These are phyloP conservation scores for Candida insectorum DNA, from an alignment of 805 yeast genomes.

Conservation along the genomic window DNA sequence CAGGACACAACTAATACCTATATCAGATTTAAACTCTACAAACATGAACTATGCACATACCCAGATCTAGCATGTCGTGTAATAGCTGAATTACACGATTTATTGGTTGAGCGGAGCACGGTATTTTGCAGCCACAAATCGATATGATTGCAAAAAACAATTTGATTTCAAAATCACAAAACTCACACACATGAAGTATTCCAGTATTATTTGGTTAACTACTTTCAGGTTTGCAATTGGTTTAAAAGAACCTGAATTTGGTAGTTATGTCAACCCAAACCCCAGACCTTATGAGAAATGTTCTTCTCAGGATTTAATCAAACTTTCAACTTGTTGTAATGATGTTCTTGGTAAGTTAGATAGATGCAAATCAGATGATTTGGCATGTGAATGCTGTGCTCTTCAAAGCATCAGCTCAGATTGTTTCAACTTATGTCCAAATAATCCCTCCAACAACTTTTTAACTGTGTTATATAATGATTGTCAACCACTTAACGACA, in stretches of 20 bases:
- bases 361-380: constrained; percentile 50
- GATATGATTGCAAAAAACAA: too few species aligned
- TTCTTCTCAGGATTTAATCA: constrained; percentile 41
- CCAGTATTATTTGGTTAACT: background rate
- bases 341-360: constrained; percentile 45
- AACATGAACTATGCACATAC: too few species aligned
- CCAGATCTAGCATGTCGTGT: too few species aligned
- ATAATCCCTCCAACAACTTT: constrained; percentile 45
- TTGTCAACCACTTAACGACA: constrained; percentile 44
- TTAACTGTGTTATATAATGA: constrained; percentile 44
- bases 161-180: too few species aligned
- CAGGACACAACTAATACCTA: too few species aligned
- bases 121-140: too few species aligned
- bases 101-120: too few species aligned
- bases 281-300: constrained; percentile 41
- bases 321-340: constrained; percentile 43
- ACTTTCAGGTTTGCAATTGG: background rate
- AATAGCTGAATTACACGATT: too few species aligned
- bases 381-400: constrained; percentile 57
- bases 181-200: too few species aligned
- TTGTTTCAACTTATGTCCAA: constrained; percentile 49
- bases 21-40: too few species aligned
- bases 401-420: constrained; percentile 44
- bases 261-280: constrained; percentile 44
- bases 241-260: constrained; percentile 13